These are phyloP conservation scores for Aureobasidium sp. DNA, from an alignment of 2,329 filamentous ascomycete species.

Conservation along the genomic window DNA sequence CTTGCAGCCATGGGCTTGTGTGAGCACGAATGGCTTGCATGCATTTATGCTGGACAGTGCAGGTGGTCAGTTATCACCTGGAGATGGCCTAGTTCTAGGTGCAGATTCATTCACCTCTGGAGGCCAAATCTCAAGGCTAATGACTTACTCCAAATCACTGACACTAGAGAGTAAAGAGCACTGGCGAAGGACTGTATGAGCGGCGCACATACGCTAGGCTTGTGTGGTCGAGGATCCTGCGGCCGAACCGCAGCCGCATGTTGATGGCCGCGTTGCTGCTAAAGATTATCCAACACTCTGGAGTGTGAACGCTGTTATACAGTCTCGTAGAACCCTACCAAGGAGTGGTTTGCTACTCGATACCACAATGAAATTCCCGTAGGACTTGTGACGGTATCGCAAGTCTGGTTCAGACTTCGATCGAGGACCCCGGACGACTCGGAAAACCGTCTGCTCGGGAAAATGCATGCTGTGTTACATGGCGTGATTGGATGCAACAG, in stretches of 20 bases:
- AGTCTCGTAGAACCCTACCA: not conserved
- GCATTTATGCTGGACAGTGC: not conserved
- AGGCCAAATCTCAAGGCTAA: not conserved
- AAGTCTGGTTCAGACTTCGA: not conserved
- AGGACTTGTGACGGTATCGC: not conserved
- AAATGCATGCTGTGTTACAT: slow-evolving; percentile 4
- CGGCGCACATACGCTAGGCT: not conserved
- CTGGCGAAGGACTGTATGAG: not conserved
- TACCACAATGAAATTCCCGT: no score
- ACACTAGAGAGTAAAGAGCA: no score
- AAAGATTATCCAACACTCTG: not conserved
- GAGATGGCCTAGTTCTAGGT: not conserved
- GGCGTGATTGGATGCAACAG: not conserved
- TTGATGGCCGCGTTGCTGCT: not conserved
- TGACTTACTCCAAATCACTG: no score
- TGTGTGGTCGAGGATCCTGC: not conserved
- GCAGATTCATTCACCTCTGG: not conserved
- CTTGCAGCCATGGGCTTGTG: slow-evolving; percentile 1
- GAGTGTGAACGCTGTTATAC: not conserved
- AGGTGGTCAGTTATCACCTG: not conserved
- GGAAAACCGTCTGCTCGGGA: not conserved
- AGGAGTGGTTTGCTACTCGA: not conserved
- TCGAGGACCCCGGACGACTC: not conserved
- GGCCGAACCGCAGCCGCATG: not conserved
- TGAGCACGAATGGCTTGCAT: not conserved